Evolutionary conservation across 345 rosid species (phyloP).

Genomic region (Melastoma malabathricum): DNA sequence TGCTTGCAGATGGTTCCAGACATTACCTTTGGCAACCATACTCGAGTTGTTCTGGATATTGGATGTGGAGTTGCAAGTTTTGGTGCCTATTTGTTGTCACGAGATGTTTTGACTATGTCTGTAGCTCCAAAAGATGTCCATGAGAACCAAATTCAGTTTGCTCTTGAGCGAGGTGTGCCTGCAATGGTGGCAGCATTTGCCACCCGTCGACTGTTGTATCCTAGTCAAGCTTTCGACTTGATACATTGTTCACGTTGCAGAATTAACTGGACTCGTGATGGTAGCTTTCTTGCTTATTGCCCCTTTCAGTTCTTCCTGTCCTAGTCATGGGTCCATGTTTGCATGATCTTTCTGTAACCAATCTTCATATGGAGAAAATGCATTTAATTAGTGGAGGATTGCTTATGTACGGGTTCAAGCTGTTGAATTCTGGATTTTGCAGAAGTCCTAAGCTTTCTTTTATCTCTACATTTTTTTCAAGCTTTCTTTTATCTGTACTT

Average conservation of each 20-base stretch:
- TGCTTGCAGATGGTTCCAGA: slow-evolving; percentile 65
- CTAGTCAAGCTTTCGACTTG: slow-evolving; percentile 96
- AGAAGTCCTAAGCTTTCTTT: too few species aligned
- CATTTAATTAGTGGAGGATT: too few species aligned
- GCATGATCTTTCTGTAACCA: too few species aligned
- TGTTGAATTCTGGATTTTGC: too few species aligned
- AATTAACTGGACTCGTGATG: slow-evolving; percentile 98
- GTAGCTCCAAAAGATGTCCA: slow-evolving; percentile 99
- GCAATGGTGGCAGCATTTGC: slow-evolving; percentile 97
- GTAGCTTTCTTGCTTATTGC: slow-evolving; percentile 25
- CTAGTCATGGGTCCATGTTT: too few species aligned
- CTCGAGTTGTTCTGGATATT: slow-evolving; percentile 66
- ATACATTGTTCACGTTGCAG: slow-evolving; percentile 97
- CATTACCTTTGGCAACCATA: slow-evolving; percentile 59
- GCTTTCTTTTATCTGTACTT: too few species aligned
- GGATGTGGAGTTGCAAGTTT: slow-evolving; percentile 99
- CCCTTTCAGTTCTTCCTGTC: background rate
- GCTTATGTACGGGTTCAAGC: too few species aligned
- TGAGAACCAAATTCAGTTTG: slow-evolving; percentile 97
- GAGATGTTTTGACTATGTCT: slow-evolving; percentile 72
- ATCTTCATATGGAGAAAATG: too few species aligned
- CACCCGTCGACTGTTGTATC: slow-evolving; percentile 57
- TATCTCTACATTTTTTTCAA: too few species aligned
- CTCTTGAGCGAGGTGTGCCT: slow-evolving; percentile 98
- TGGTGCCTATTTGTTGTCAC: slow-evolving; percentile 80